Evolutionary conservation across 73 alveolate species (phyloP).

Genomic region (Paramecium sexaurelia): DNA sequence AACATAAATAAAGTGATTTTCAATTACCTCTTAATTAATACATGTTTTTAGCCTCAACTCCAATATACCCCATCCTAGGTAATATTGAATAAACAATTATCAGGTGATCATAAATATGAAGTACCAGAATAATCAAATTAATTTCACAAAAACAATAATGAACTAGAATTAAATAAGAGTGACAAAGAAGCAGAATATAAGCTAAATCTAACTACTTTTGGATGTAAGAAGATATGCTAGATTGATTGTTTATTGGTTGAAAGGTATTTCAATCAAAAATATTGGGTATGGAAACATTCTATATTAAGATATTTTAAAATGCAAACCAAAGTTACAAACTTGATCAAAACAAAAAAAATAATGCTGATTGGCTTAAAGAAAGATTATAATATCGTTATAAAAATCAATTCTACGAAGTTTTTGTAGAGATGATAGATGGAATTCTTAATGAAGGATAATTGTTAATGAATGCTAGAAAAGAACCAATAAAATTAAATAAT

Average conservation of each 20-base stretch:
- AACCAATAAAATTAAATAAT: background rate
- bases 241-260: conserved; percentile 38
- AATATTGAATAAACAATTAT: background rate
- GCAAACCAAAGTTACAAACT: background rate
- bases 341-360: background rate
- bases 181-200: background rate
- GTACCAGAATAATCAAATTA: background rate
- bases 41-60: background rate
- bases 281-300: background rate
- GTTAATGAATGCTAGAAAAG: background rate
- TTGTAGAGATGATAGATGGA: conserved; percentile 26
- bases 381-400: conserved; percentile 16
- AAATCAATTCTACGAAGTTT: background rate
- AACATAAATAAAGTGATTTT: background rate
- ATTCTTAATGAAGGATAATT: conserved; percentile 7
- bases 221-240: background rate
- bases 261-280: conserved; percentile 22
- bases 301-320: background rate
- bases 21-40: background rate
- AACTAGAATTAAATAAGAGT: background rate
- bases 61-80: background rate
- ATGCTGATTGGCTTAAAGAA: conserved; percentile 9
- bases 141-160: background rate
- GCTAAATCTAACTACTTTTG: conserved; percentile 31
- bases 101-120: background rate